Conservation (phyloP, 2,329 filamentous ascomycete genomes). For the Trichoderma citrinoviride region DNA sequence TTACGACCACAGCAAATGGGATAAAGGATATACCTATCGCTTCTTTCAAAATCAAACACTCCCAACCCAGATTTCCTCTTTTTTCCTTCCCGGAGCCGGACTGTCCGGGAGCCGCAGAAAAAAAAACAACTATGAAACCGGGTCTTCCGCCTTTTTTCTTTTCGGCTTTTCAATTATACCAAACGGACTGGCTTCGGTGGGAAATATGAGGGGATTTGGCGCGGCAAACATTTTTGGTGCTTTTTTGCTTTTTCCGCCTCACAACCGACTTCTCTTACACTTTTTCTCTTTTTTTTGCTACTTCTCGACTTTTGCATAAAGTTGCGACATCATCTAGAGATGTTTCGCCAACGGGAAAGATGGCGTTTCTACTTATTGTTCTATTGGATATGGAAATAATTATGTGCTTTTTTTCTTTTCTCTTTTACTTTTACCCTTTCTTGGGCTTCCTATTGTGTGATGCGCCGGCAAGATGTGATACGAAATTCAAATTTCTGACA, state of each 20-base stretch:
- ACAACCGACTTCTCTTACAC: not conserved
- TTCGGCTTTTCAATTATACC: too few relatives aligned
- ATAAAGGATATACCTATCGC: too few relatives aligned
- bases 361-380: slow-evolving; percentile 13
- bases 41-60: not conserved
- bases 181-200: slow-evolving; percentile 13
- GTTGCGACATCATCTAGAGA: slow-evolving; percentile 13
- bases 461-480: slow-evolving; percentile 17
- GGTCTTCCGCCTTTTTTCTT: not conserved
- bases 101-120: slow-evolving; percentile 14
- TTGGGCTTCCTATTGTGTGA: slow-evolving; percentile 4
- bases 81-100: slow-evolving; percentile 12
- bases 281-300: not conserved
- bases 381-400: slow-evolving; percentile 14
- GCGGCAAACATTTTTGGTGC: not conserved
- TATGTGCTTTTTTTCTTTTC: not conserved
- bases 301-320: slow-evolving; percentile 18
- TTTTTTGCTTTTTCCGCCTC: not conserved
- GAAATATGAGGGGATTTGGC: not conserved
- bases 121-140: not conserved
- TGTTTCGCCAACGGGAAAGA: slow-evolving; percentile 17
- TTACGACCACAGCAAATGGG: not conserved
- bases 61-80: not conserved
- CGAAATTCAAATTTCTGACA: slow-evolving; percentile 10
- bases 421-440: too few relatives aligned